Evolutionary conservation across 441 rosid species (phyloP).

Genomic region (Manihot esculenta): DNA sequence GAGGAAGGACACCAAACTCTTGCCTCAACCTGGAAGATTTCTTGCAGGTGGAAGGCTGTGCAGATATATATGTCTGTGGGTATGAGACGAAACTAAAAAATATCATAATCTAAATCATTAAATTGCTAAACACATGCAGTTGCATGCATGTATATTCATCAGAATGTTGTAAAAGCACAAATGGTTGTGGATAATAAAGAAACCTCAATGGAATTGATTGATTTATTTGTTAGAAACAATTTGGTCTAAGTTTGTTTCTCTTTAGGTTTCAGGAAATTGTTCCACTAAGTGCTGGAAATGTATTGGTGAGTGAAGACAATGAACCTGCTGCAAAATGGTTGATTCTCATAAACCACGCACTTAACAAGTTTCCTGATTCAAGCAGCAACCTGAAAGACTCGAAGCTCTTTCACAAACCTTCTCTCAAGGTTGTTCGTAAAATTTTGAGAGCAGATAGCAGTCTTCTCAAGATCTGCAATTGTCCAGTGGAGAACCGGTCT

Average conservation of each 20-base stretch:
- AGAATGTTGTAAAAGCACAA: too few relatives aligned
- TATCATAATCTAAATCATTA: background rate
- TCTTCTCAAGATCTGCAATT: constrained; percentile 78
- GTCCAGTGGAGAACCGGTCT: constrained; percentile 39
- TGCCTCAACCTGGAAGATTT: constrained; percentile 80
- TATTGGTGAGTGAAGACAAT: constrained; percentile 81
- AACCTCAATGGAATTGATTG: too few relatives aligned
- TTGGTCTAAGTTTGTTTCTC: background rate
- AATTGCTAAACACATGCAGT: too few relatives aligned
- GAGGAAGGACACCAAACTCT: constrained; percentile 70
- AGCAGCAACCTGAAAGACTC: constrained; percentile 38
- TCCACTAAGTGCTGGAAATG: constrained; percentile 89
- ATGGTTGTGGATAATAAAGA: too few relatives aligned
- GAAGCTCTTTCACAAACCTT: constrained; percentile 69
- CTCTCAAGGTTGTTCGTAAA: constrained; percentile 68
- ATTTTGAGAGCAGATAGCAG: constrained; percentile 57
- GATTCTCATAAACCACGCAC: constrained; percentile 69
- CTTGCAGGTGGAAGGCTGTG: constrained; percentile 70
- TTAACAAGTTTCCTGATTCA: constrained; percentile 56
- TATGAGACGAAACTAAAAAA: constrained; percentile 32
- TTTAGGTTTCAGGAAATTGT: constrained; percentile 96
- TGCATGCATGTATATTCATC: too few relatives aligned
- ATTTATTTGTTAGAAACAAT: too few relatives aligned
- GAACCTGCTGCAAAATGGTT: constrained; percentile 98
- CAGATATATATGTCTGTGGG: constrained; percentile 92